A percentile compares a stretch with the other conserved stretches of the same genome.
Evolutionary conservation across 2,329 filamentous ascomycete species (phyloP).

Genomic region (Ustulina deusta): DNA sequence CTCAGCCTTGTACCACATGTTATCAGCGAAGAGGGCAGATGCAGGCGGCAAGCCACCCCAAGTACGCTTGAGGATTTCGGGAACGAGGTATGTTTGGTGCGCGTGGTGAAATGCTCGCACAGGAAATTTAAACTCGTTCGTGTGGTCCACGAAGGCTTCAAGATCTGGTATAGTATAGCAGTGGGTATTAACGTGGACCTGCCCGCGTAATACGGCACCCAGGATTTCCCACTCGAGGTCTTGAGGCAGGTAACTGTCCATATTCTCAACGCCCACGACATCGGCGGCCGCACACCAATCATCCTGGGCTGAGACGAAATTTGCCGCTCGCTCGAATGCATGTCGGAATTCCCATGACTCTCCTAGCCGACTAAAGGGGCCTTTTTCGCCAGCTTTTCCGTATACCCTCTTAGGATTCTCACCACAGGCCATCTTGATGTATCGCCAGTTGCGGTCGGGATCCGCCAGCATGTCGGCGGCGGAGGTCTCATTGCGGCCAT

Average conservation of each 20-base stretch:
- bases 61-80: constrained; percentile 71
- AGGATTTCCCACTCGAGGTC: constrained; percentile 74
- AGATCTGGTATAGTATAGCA: constrained; percentile 78
- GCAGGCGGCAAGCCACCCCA: constrained; percentile 67
- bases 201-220: constrained; percentile 71
- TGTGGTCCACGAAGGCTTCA: constrained; percentile 76
- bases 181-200: constrained; percentile 77
- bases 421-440: constrained; percentile 82
- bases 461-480: constrained; percentile 74
- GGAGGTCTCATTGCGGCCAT: constrained; percentile 73
- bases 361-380: constrained; percentile 72
- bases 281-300: constrained; percentile 74
- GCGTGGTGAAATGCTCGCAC: constrained; percentile 78
- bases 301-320: constrained; percentile 69
- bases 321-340: constrained; percentile 72
- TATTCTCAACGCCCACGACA: constrained; percentile 60
- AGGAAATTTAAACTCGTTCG: constrained; percentile 77
- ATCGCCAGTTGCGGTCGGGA: constrained; percentile 73
- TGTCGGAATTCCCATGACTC: constrained; percentile 78
- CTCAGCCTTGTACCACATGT: constrained; percentile 79
- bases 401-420: constrained; percentile 76
- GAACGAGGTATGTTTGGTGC: constrained; percentile 73
- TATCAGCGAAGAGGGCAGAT: constrained; percentile 75
- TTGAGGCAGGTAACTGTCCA: constrained; percentile 70
- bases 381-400: constrained; percentile 64